Base-by-base conservation (phyloP, 495 filamentous ascomycete species). In the Tirmania nivea region DNA sequence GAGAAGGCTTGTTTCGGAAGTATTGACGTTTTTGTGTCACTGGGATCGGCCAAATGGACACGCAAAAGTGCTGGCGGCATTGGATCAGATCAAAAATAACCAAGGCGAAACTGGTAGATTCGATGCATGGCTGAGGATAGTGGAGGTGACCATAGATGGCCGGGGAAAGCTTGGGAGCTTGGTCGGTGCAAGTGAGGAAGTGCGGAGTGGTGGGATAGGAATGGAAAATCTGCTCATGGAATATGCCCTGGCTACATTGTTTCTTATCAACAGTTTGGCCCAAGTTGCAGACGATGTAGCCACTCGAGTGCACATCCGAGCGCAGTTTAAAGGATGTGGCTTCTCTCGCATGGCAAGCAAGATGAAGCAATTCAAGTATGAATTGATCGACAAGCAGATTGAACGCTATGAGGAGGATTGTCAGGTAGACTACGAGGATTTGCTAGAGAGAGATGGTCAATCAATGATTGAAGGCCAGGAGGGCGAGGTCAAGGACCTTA, bases 181-280 rank as follows among this genome's bases (percentile, higher is more conserved):
- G 56, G 90, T 97, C 25, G 90, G 90, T 50, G 90, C 90, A 8
- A 94, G 86, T 60, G 92, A 97, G 63, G 90, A 97, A 69, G 83
- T 94, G 56, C 84, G 90, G 63, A 94, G 84, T 67, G 90, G 92
- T 52, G 90, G 90, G 52, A 93, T 95, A 65, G 90, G 92, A 66
- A 92, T 96, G 85, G 90, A 97, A 74, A 96, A 94, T 63, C 75
- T 93, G 50, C 75, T 97, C 12, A 97, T 97, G 90, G 90, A 97
- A 74, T 97, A 97, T 62, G 92, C 87, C 10, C 86, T 96, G 50
- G 85, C 92, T 12, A 89, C 88, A 8, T 77, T 97, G 67, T 84
- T 96, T 60, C 71, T 97, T 59, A 79, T 97, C 69, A 97, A 97
- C 64, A 94, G 94, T 80, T 73, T 97, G 60, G 81, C 96, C 54